Conservation (phyloP, 768 basidiomycete genomes). For the Wakefieldia striispora region DNA sequence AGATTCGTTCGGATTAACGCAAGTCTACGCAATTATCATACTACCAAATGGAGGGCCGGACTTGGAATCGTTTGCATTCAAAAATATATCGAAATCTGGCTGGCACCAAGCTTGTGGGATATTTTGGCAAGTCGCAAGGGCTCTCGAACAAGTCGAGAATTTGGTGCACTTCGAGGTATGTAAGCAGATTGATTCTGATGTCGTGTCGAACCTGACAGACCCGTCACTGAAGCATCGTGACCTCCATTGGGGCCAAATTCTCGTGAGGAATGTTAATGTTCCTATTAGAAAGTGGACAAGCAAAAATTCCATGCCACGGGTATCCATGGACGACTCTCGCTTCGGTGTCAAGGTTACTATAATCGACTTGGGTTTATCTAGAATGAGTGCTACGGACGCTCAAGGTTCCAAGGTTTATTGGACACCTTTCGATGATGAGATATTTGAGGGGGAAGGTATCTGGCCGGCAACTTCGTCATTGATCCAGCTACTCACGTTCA, state of each 20-base stretch:
- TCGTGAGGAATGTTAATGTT: slow-evolving; percentile 68
- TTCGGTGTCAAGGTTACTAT: slow-evolving; percentile 79
- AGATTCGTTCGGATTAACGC: slow-evolving; percentile 76
- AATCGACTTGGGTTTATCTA: slow-evolving; percentile 92
- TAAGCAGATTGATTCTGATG: background rate
- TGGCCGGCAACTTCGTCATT: background rate
- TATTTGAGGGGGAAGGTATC: slow-evolving; percentile 90
- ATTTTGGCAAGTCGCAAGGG: slow-evolving; percentile 85
- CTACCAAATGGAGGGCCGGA: slow-evolving; percentile 89
- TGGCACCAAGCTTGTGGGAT: slow-evolving; percentile 89
- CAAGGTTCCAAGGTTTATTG: slow-evolving; percentile 53
- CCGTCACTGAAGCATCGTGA: slow-evolving; percentile 88
- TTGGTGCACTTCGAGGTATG: slow-evolving; percentile 85
- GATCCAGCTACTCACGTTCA: slow-evolving; percentile 11
- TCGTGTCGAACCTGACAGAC: slow-evolving; percentile 1
- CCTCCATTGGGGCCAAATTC: slow-evolving; percentile 97
- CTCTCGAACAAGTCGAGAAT: slow-evolving; percentile 78
- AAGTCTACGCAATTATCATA: slow-evolving; percentile 87
- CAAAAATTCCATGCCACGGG: slow-evolving; percentile 31
- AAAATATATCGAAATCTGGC: slow-evolving; percentile 49
- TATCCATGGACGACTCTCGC: slow-evolving; percentile 61
- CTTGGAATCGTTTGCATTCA: slow-evolving; percentile 81
- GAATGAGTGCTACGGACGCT: slow-evolving; percentile 64
- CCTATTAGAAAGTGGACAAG: slow-evolving; percentile 35
- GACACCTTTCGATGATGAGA: slow-evolving; percentile 83